Conservation (phyloP, 1,284 basidiomycete genomes). For the Cryptococcus sp. region DNA sequence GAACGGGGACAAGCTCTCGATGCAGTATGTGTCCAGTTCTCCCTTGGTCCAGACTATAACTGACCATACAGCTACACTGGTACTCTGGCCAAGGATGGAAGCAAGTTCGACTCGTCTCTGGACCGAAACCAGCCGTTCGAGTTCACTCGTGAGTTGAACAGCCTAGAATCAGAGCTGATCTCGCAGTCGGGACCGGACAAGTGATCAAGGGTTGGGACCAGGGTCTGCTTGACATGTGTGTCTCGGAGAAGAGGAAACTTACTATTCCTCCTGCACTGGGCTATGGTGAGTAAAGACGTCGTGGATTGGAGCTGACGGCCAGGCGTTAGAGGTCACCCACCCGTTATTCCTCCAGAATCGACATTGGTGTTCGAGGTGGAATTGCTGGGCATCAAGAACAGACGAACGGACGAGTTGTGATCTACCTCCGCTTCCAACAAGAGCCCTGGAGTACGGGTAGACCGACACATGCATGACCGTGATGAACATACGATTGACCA, state of each 20-base stretch:
- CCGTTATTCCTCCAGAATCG: conserved; percentile 72
- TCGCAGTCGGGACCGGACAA: conserved; percentile 51
- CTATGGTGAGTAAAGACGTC: conserved; percentile 57
- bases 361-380: conserved; percentile 86
- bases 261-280: conserved; percentile 72
- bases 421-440: no score
- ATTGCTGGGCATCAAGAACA: conserved; percentile 56
- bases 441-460: no score
- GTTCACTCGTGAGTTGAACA: conserved; percentile 42
- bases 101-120: conserved; percentile 53
- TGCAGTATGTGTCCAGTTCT: conserved; percentile 44
- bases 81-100: conserved; percentile 49
- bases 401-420: conserved; percentile 38
- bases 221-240: conserved; percentile 65
- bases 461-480: no score
- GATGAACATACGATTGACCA: no score
- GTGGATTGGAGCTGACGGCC: conserved; percentile 1
- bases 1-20: conserved; percentile 50
- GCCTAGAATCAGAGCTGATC: not conserved
- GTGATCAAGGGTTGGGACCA: conserved; percentile 51
- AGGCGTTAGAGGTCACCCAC: conserved; percentile 54
- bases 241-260: conserved; percentile 83
- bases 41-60: not conserved
- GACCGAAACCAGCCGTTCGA: conserved; percentile 52
- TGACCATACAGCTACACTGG: conserved; percentile 48